phyloP scores from a whole-genome alignment of 2,329 filamentous ascomycete species.

The Blumeria graminis region DNA sequence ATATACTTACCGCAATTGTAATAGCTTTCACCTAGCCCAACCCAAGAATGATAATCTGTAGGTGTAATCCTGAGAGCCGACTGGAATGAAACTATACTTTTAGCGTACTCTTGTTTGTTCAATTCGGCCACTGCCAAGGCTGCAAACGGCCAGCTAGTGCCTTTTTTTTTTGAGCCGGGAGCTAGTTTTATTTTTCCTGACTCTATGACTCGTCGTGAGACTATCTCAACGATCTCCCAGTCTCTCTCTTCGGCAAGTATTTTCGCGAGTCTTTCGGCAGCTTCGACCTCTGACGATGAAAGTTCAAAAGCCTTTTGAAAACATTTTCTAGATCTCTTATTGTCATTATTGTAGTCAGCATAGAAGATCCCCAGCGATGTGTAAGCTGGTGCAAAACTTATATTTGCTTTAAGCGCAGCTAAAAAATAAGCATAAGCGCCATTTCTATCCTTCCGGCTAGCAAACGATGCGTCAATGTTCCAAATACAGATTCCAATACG shows the following conservation, averaged over 20 bases:
- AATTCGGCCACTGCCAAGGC: constrained; percentile 84
- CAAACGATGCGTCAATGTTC: constrained; percentile 51
- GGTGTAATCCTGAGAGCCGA: constrained; percentile 65
- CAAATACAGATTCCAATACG: constrained; percentile 71
- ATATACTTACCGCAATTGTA: constrained; percentile 82
- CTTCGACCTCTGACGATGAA: constrained; percentile 62
- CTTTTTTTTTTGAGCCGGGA: constrained; percentile 79
- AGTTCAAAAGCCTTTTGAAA: constrained; percentile 94
- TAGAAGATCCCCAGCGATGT: constrained; percentile 81
- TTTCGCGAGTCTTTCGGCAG: constrained; percentile 65
- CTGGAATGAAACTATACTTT: constrained; percentile 80
- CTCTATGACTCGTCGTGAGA: constrained; percentile 74
- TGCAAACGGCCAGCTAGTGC: constrained; percentile 87
- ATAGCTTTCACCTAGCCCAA: constrained; percentile 92
- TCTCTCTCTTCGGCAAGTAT: constrained; percentile 76
- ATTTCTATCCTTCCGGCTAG: constrained; percentile 54
- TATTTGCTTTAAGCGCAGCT: constrained; percentile 59
- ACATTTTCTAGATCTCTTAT: constrained; percentile 64
- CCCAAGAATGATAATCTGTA: constrained; percentile 82
- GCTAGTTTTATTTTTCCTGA: constrained; percentile 82
- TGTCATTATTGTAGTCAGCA: constrained; percentile 72
- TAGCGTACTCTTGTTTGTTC: constrained; percentile 75
- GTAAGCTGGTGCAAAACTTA: constrained; percentile 75
- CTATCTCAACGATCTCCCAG: constrained; percentile 88
- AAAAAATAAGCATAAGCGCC: constrained; percentile 71